These are phyloP conservation scores for Lobulomyces angularis DNA, from an alignment of 192 early-diverging fungal species.

Conservation along the genomic window DNA sequence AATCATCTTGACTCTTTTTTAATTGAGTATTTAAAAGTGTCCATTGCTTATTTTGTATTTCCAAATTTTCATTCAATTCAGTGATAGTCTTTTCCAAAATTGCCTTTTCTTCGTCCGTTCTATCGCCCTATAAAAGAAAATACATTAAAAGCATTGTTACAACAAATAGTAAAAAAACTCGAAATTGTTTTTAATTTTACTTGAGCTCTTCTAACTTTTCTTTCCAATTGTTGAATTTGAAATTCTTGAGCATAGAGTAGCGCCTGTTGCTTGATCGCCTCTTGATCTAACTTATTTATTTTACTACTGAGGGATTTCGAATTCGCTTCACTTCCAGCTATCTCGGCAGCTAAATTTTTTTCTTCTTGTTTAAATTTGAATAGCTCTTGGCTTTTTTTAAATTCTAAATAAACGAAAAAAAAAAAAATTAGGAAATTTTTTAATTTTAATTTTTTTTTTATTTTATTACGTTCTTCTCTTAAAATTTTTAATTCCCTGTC, in stretches of 20 bases:
- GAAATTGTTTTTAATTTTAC: conserved; percentile 3
- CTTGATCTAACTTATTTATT: conserved; percentile 44
- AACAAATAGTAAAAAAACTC: background rate
- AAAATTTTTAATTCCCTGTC: conserved; percentile 40
- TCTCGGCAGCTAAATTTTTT: conserved; percentile 36
- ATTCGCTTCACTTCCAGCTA: conserved; percentile 37
- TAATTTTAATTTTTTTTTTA: no score
- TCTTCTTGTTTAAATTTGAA: conserved; percentile 43
- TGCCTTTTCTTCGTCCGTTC: conserved; percentile 53
- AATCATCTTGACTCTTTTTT: conserved; percentile 46
- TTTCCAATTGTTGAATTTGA: conserved; percentile 48
- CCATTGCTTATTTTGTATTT: conserved; percentile 24
- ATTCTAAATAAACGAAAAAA: conserved; percentile 21
- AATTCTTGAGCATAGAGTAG: conserved; percentile 46
- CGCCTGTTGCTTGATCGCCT: conserved; percentile 42
- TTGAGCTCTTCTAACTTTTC: conserved; percentile 41
- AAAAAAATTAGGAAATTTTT: no score
- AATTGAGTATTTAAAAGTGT: conserved; percentile 35
- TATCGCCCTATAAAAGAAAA: conserved; percentile 23
- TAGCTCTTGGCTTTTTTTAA: conserved; percentile 39
- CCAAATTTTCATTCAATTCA: conserved; percentile 28
- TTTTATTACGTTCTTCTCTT: conserved; percentile 33
- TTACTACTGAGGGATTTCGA: conserved; percentile 31
- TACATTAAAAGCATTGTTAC: background rate
- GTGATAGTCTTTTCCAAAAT: conserved; percentile 31